Base-by-base conservation (phyloP, 169 alveolate species). In the Besnoitia besnoiti region DNA sequence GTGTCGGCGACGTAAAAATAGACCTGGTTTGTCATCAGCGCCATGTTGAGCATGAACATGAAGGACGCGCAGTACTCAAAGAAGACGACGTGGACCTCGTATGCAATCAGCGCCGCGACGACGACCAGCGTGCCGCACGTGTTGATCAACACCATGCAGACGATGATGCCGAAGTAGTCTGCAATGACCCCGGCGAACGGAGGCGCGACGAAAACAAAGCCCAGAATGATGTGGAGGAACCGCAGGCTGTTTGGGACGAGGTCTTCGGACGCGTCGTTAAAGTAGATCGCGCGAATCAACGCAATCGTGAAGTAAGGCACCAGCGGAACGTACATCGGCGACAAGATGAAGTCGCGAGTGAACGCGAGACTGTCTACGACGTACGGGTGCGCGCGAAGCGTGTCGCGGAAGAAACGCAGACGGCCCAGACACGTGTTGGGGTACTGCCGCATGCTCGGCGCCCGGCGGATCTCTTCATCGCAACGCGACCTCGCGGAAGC, bases 271-370 rank as follows among this genome's bases (percentile, higher is more conserved):
- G 85, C 51, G 55, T 89, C 92, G 12, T 62, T 82, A 37, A 89
- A 73, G 73, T 42, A 89, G 5, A 89, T 87, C 16, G 85, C 85
- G 30, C 92, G 49, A 30, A 89, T 21, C 42, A 89, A n/a, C 10
- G 85, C 0, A 0, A 89, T 12, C 37, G 87, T 37, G 73, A 89
- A 89, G 79, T 89, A 89, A 0, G 92, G 92, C 19, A 89, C 77
- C 0, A 89, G 16, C 7, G 92, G 92, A 21, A 44, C 37, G 24
- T 42, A 89, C 55, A 82, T 24, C n/a, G 49, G 76, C 16, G 87
- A 12, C 0, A 42, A 67, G 5, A 89, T 21, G 42, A 40, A 47
- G 35, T 87, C 73, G 7, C 80, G 80, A 7, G n/a, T 7, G 80
- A 67, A 67, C 47, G 80, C 39, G 14, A 14, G n/a, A n/a, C 47